phyloP scores from a whole-genome alignment of 1,284 basidiomycete species.

The Naganishia liquefaciens region DNA sequence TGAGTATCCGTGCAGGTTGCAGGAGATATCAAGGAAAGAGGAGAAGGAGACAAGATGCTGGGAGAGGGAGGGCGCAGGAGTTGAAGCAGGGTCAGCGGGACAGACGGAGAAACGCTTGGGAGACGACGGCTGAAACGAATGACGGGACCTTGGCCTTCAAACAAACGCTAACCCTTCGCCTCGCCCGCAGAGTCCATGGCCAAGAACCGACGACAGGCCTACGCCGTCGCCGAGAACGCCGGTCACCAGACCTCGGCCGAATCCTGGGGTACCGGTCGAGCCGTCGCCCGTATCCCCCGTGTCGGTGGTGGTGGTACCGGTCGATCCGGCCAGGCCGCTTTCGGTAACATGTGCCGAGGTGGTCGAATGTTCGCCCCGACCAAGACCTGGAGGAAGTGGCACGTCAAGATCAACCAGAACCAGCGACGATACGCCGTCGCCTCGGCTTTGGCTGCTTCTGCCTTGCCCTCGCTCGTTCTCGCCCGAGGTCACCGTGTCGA shows the following conservation, averaged over 20 bases:
- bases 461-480: constrained; percentile 95
- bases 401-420: constrained; percentile 97
- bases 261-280: constrained; percentile 99
- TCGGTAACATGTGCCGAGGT: constrained; percentile 99
- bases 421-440: constrained; percentile 98
- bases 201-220: constrained; percentile 98
- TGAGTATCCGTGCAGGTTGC: constrained; percentile 59
- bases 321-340: constrained; percentile 97
- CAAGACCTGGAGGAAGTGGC: constrained; percentile 99
- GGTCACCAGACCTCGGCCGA: constrained; percentile 95
- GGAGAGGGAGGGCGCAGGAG: neutral
- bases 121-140: neutral
- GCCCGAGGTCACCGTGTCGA: constrained; percentile 99
- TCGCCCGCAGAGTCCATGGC: constrained; percentile 80
- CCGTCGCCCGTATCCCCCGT: constrained; percentile 99
- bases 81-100: neutral
- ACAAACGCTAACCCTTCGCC: neutral
- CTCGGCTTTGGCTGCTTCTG: constrained; percentile 96
- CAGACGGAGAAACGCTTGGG: neutral
- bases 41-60: neutral
- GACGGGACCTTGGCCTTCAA: neutral
- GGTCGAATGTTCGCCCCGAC: constrained; percentile 99
- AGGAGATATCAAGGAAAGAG: neutral
- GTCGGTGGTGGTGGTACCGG: constrained; percentile 98
- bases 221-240: constrained; percentile 95